Conservation (phyloP, 805 yeast species). For the Metschnikowia drakensbergensis region DNA sequence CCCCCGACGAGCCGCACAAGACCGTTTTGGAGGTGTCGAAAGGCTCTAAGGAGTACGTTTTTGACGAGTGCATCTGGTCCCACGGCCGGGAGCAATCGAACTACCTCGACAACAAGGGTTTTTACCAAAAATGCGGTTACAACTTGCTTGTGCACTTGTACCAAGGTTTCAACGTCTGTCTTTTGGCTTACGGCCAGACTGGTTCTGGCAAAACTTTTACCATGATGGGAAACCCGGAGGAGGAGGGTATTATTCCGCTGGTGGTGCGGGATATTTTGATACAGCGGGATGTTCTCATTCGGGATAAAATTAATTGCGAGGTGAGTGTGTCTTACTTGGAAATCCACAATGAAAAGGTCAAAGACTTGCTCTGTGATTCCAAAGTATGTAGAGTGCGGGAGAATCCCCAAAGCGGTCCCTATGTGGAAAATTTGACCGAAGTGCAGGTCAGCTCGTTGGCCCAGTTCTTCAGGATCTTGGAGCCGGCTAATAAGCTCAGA, state of each 20-base stretch:
- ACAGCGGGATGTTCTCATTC: constrained; percentile 34
- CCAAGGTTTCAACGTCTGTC: constrained; percentile 41
- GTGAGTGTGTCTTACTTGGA: constrained; percentile 61
- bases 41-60: constrained; percentile 39
- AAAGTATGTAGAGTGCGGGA: constrained; percentile 56
- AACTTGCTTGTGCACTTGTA: constrained; percentile 55
- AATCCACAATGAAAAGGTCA: constrained; percentile 72
- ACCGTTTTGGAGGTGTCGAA: constrained; percentile 22
- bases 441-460: constrained; percentile 43
- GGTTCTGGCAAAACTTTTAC: constrained; percentile 42
- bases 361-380: constrained; percentile 48
- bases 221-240: constrained; percentile 39
- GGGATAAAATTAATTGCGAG: constrained; percentile 36
- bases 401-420: constrained; percentile 62
- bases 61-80: constrained; percentile 54
- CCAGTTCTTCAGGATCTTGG: constrained; percentile 47
- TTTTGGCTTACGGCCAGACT: constrained; percentile 43
- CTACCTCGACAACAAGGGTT: constrained; percentile 45
- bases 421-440: constrained; percentile 64
- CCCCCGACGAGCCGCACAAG: constrained; percentile 19
- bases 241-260: constrained; percentile 36
- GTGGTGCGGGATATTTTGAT: constrained; percentile 53
- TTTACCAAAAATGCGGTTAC: constrained; percentile 54
- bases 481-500: constrained; percentile 51
- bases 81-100: constrained; percentile 27